These are phyloP conservation scores for Abrus precatorius DNA, from an alignment of 306 rosid species.

Conservation along the genomic window DNA sequence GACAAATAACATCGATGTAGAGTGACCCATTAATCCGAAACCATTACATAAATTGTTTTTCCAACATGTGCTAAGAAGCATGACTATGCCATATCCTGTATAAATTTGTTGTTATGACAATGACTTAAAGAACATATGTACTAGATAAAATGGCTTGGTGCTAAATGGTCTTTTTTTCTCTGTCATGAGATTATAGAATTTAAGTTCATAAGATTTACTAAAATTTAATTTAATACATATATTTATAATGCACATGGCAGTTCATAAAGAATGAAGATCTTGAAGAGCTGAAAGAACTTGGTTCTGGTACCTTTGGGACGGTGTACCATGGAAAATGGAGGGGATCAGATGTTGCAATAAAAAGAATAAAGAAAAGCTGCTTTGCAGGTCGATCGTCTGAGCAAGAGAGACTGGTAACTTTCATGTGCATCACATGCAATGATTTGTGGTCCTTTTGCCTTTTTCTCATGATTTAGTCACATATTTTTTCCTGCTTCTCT, in stretches of 20 bases:
- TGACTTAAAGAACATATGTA: constrained; percentile 26
- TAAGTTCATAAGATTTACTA: constrained; percentile 9
- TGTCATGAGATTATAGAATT: constrained; percentile 9
- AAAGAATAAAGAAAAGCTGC: constrained; percentile 92
- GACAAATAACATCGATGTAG: constrained; percentile 6
- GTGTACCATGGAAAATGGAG: constrained; percentile 95
- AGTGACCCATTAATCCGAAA: neutral
- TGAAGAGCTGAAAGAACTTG: constrained; percentile 83
- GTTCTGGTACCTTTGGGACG: constrained; percentile 94
- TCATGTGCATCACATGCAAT: constrained; percentile 26
- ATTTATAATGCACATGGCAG: constrained; percentile 60
- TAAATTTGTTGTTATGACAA: constrained; percentile 9
- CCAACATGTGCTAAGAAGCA: neutral
- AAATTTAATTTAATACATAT: constrained; percentile 43
- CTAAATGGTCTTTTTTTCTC: neutral
- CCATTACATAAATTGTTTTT: neutral
- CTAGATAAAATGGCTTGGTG: constrained; percentile 20
- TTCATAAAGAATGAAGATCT: constrained; percentile 85
- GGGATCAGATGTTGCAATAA: constrained; percentile 91
- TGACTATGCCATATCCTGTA: constrained; percentile 35
- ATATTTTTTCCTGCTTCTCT: constrained; percentile 23
- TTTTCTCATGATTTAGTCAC: constrained; percentile 10
- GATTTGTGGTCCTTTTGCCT: constrained; percentile 5
- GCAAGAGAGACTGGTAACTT: constrained; percentile 86
- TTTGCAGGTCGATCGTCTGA: constrained; percentile 87